phyloP scores from a whole-genome alignment of 1,284 basidiomycete species.

The Puccinia triticina region DNA sequence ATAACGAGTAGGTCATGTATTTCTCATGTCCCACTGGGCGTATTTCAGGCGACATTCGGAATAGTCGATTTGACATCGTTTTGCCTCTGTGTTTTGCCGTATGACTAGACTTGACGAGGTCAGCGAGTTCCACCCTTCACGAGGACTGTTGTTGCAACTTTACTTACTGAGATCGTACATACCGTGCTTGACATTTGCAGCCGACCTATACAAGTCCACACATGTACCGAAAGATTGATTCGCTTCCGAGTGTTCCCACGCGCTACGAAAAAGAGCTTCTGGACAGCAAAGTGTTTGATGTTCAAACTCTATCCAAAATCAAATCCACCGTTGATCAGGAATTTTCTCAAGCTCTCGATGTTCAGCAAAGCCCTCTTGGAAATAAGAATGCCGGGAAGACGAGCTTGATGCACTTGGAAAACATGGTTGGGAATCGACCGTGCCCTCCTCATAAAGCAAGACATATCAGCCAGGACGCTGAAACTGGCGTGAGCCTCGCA shows the following conservation, averaged over 20 bases:
- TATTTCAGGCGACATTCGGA: neutral
- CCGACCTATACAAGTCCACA: conserved; percentile 44
- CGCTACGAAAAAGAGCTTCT: conserved; percentile 78
- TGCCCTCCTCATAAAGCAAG: conserved; percentile 4
- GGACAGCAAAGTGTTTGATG: conserved; percentile 56
- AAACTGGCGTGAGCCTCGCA: conserved; percentile 70
- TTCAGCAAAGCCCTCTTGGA: neutral
- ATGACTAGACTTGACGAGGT: conserved; percentile 67
- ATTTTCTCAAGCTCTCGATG: conserved; percentile 30
- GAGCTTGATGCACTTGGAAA: conserved; percentile 17
- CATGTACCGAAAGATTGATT: conserved; percentile 83
- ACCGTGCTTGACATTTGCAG: neutral
- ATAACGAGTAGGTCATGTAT: conserved; percentile 68
- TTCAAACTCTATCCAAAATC: conserved; percentile 20
- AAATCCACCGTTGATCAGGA: conserved; percentile 24
- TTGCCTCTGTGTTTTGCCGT: neutral
- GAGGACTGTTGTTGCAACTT: neutral
- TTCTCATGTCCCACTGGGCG: neutral
- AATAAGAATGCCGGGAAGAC: conserved; percentile 7
- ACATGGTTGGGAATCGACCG: neutral
- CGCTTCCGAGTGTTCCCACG: conserved; percentile 74
- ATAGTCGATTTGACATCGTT: neutral
- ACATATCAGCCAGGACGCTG: conserved; percentile 61
- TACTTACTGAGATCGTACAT: too few relatives aligned
- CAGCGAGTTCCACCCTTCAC: neutral